Conservation (phyloP, 2,329 filamentous ascomycete genomes). For the Botryotinia globosa region DNA sequence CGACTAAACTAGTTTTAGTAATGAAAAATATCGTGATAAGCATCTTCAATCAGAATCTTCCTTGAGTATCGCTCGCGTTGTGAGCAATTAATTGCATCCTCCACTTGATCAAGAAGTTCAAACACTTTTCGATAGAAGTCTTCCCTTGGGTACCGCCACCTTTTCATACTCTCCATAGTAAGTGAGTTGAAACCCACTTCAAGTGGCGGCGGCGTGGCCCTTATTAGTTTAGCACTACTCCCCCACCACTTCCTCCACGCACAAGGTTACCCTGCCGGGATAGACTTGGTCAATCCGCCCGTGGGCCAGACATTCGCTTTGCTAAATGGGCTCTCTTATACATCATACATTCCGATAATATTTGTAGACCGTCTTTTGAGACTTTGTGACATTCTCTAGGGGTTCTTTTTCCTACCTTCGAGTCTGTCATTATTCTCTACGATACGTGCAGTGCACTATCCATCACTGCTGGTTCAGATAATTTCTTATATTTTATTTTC, state of each 20-base stretch:
- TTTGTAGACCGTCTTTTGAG: slow-evolving; percentile 26
- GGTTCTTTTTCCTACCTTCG: slow-evolving; percentile 26
- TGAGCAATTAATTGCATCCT: slow-evolving; percentile 14
- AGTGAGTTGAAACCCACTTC: slow-evolving; percentile 26
- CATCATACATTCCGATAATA: slow-evolving; percentile 36
- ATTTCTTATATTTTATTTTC: slow-evolving; percentile 30
- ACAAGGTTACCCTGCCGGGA: slow-evolving; percentile 22
- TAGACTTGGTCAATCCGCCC: slow-evolving; percentile 32
- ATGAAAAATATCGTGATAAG: background rate
- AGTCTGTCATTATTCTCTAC: slow-evolving; percentile 33
- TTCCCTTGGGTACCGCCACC: background rate
- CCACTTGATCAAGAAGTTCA: background rate
- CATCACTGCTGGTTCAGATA: slow-evolving; percentile 39
- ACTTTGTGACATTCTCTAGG: slow-evolving; percentile 30
- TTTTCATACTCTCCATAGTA: slow-evolving; percentile 17
- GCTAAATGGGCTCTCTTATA: slow-evolving; percentile 33
- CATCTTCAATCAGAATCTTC: background rate
- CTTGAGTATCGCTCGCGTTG: background rate
- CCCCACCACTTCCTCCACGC: slow-evolving; percentile 18
- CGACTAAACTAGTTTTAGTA: slow-evolving; percentile 5
- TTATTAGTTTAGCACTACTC: slow-evolving; percentile 20
- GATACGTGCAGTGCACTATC: slow-evolving; percentile 32
- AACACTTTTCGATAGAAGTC: background rate
- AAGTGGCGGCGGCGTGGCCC: slow-evolving; percentile 24
- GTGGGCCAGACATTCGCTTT: slow-evolving; percentile 28